Evolutionary conservation across 768 basidiomycete species (phyloP), one percentile per base, ranked within the genome.

Genomic region (Suillus spraguei): DNA sequence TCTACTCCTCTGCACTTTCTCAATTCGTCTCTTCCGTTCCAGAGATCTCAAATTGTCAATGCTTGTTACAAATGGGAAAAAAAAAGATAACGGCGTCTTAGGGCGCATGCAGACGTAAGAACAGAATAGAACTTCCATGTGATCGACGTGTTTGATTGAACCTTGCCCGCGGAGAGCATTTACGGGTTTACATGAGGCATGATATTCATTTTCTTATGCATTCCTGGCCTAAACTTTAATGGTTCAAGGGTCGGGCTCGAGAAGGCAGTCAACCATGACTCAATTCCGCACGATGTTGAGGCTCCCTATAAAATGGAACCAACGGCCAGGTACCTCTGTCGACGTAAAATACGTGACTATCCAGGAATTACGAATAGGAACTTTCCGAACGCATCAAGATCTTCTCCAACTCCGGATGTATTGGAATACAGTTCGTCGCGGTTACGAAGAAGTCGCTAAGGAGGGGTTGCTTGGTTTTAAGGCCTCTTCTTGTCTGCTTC

Each of bases 221-320:
- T 56, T 56, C 36, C 24, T 56, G 14, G 22, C 24, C 36, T 56
- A 24, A 56, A 56, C 55, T 39, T 24, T 39, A 56, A 56, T 56
- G 8, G 16, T 16, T 38, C 36, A 11, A 56, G 55, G 38, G 38
- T 56, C 55, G 24, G 6, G 36, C 36, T 39, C 36, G 55, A 56
- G 55, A 56, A 56, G 55, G 16, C 28, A 17, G 22, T 24, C 36
- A 3, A 56, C 28, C 17, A 16, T 22, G 3, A 38, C 54, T 38
- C 54, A 14, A 55, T 36, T 55, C 32, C 36, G n/a, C 54, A 14
- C 14, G 54, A 8, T 6, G 36, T 55, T 8, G 36, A 55, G n/a
- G 13, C 16, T 35, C 20, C 53, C 36, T 36, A 6, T 24, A 22
- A 24, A 56, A 56, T 38, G 14, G 36, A 56, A 22, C 10, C 55